A percentile compares a stretch with the other conserved stretches of the same genome.
Conservation (phyloP, 768 basidiomycete species). For the Agaricus sinodeliciosus region DNA sequence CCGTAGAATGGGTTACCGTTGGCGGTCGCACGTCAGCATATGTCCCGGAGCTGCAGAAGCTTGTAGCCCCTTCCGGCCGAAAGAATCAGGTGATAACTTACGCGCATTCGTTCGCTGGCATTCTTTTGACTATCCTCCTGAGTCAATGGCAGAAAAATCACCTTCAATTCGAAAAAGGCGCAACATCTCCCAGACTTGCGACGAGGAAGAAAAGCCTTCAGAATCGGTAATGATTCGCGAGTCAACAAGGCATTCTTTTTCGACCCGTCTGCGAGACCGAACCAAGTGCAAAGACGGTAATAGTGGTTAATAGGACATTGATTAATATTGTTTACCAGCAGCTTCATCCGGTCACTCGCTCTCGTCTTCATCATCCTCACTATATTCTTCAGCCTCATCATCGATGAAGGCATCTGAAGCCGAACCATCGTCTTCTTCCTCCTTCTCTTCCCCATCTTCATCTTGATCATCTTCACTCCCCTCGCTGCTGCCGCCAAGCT, state of each 20-base stretch:
- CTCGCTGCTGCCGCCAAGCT: conserved; percentile 59
- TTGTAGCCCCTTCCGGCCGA: conserved; percentile 11
- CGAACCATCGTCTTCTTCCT: conserved; percentile 32
- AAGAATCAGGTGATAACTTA: background rate
- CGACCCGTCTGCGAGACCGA: background rate
- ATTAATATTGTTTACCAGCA: background rate
- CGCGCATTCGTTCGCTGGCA: background rate
- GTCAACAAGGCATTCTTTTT: background rate
- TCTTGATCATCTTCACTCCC: conserved; percentile 43
- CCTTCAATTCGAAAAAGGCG: background rate
- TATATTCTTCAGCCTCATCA: conserved; percentile 56
- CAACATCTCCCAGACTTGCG: background rate
- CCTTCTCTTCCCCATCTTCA: conserved; percentile 35
- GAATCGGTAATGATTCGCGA: background rate
- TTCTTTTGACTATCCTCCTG: background rate
- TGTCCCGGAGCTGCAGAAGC: conserved; percentile 54
- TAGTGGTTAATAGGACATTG: background rate
- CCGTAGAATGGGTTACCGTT: conserved; percentile 68
- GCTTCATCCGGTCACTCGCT: conserved; percentile 33
- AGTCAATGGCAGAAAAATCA: background rate
- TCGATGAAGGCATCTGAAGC: conserved; percentile 48
- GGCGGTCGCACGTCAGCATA: conserved; percentile 75
- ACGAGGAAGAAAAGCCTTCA: background rate
- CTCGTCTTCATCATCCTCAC: conserved; percentile 43
- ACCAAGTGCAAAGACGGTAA: background rate